Evolutionary conservation across 2,329 filamentous ascomycete species (phyloP).

Genomic region (Sclerotinia subarctica): DNA sequence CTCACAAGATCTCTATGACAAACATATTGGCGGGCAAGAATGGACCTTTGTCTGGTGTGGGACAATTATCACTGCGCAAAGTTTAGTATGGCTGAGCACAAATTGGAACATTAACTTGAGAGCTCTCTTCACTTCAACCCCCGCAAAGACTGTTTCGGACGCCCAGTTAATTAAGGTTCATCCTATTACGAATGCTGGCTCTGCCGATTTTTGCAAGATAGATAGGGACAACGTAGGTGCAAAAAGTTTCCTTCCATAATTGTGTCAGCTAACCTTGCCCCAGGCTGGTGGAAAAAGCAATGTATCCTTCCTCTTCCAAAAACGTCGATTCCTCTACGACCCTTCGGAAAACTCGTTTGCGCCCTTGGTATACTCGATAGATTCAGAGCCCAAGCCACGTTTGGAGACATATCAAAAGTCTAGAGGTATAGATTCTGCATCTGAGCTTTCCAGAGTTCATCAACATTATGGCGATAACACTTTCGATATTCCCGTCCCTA

Average conservation of each 20-base stretch:
- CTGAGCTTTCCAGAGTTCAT: constrained; percentile 76
- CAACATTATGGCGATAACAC: constrained; percentile 95
- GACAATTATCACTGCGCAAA: constrained; percentile 81
- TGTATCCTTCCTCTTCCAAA: constrained; percentile 93
- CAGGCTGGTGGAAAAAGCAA: constrained; percentile 70
- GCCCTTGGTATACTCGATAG: constrained; percentile 79
- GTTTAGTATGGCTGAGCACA: constrained; percentile 89
- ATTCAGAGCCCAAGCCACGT: constrained; percentile 76
- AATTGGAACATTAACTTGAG: constrained; percentile 94
- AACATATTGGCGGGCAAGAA: constrained; percentile 88
- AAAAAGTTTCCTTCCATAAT: background rate
- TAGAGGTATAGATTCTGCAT: constrained; percentile 67
- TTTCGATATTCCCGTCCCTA: constrained; percentile 96
- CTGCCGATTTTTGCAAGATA: constrained; percentile 81
- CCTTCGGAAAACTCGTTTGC: constrained; percentile 69
- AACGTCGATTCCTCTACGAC: constrained; percentile 89
- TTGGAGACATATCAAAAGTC: constrained; percentile 77
- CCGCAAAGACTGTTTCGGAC: constrained; percentile 65
- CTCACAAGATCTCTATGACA: constrained; percentile 77
- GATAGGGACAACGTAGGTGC: constrained; percentile 64
- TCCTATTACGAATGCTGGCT: constrained; percentile 82
- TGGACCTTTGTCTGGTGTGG: constrained; percentile 97
- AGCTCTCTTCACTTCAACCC: constrained; percentile 75
- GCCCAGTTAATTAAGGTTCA: constrained; percentile 90
- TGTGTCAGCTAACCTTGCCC: constrained; percentile 27